Conservation (phyloP, 441 rosid genomes). For the Bruguiera hainesii region DNA sequence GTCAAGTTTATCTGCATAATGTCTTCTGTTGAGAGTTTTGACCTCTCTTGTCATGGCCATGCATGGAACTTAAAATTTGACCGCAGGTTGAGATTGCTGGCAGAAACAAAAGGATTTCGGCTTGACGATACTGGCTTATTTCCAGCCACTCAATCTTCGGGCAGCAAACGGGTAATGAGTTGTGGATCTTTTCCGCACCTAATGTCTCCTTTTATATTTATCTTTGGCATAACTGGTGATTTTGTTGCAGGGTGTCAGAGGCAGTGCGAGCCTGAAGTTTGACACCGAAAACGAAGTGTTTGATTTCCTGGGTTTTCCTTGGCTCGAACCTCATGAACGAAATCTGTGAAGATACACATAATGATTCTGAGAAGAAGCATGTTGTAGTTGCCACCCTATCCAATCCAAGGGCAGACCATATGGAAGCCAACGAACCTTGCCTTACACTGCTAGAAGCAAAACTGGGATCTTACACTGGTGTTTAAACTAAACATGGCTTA, state of each 20-base stretch:
- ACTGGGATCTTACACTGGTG: neutral
- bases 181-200: neutral
- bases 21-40: slow-evolving; percentile 7
- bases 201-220: neutral
- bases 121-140: slow-evolving; percentile 90
- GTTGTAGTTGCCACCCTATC: neutral
- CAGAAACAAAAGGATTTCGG: slow-evolving; percentile 78
- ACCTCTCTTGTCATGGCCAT: neutral
- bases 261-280: slow-evolving; percentile 54
- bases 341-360: slow-evolving; percentile 44
- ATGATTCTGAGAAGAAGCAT: neutral
- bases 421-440: slow-evolving; percentile 5
- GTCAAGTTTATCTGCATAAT: neutral
- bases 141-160: slow-evolving; percentile 73
- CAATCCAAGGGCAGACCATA: neutral
- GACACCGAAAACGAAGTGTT: slow-evolving; percentile 70
- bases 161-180: slow-evolving; percentile 61
- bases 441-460: neutral
- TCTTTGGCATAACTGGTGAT: slow-evolving; percentile 3
- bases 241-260: slow-evolving; percentile 60
- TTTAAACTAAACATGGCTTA: neutral
- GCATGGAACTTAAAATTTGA: neutral
- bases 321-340: slow-evolving; percentile 80
- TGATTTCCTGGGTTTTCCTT: slow-evolving; percentile 78
- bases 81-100: slow-evolving; percentile 82